Evolutionary conservation across 139 green algal genomes (phyloP).

Genomic region (Auxenochlorella pyrenoidosa): DNA sequence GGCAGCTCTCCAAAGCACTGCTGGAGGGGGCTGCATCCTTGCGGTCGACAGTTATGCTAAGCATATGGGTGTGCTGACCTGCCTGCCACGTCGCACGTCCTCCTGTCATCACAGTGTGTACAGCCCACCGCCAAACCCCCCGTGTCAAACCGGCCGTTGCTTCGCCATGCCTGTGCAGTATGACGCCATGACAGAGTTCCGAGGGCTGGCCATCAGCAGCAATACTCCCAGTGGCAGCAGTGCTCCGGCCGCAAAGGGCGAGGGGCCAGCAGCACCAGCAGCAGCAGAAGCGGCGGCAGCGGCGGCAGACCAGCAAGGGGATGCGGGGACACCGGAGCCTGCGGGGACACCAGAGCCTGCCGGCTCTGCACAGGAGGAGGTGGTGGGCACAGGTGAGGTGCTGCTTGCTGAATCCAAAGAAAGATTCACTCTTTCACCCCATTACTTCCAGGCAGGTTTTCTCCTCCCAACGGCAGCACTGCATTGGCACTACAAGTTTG

Average conservation of each 20-base stretch:
- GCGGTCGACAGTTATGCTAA: no score
- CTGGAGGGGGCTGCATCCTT: no score
- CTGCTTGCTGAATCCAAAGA: background rate
- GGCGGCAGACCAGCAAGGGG: background rate
- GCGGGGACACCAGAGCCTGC: background rate
- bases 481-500: no score
- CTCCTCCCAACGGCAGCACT: no score
- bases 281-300: background rate
- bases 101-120: no score
- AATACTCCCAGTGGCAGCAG: background rate
- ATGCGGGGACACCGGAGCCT: background rate
- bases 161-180: background rate
- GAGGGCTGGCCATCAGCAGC: background rate
- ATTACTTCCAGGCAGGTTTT: no score
- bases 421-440: no score
- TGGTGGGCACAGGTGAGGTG: constrained; percentile 12
- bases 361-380: background rate
- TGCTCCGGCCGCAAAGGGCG: background rate
- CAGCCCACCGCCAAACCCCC: no score
- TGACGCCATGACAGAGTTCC: constrained; percentile 18
- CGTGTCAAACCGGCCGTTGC: no score
- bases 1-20: no score
- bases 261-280: background rate
- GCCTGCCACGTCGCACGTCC: no score
- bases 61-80: no score